These are phyloP conservation scores for Polychytrium aggregatum DNA, from an alignment of 192 early-diverging fungal species.

Conservation along the genomic window DNA sequence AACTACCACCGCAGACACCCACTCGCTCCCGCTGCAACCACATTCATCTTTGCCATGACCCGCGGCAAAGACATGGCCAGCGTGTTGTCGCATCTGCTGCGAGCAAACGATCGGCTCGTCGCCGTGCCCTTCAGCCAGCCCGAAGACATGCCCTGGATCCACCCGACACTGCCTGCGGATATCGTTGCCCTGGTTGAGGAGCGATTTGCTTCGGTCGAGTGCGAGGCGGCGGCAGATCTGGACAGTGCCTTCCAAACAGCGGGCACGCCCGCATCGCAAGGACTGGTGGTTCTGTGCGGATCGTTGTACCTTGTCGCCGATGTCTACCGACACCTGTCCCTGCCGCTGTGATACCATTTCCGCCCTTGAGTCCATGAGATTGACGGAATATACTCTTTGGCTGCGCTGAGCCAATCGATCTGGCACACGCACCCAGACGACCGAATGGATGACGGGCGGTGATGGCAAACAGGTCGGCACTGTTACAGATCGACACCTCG, in stretches of 20 bases:
- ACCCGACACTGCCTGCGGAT: constrained; percentile 32
- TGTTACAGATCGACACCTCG: too few species aligned
- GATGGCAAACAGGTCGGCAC: too few species aligned
- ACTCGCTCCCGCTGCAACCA: constrained; percentile 57
- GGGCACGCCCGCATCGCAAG: constrained; percentile 7
- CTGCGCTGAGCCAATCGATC: too few species aligned
- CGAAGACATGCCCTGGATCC: constrained; percentile 83
- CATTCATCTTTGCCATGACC: constrained; percentile 67
- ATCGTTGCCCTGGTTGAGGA: constrained; percentile 22
- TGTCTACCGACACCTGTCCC: constrained; percentile 20
- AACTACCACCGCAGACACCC: background rate
- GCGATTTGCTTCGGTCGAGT: constrained; percentile 17
- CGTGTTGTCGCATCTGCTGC: constrained; percentile 48
- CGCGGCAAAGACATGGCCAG: constrained; percentile 51
- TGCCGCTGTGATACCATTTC: too few species aligned
- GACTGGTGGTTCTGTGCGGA: constrained; percentile 65
- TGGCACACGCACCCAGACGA: too few species aligned
- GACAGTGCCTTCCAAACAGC: constrained; percentile 8
- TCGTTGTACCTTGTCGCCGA: constrained; percentile 82
- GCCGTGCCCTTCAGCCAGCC: constrained; percentile 63
- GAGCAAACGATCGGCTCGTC: constrained; percentile 48
- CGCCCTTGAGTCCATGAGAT: too few species aligned
- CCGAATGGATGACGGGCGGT: too few species aligned
- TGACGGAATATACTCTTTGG: too few species aligned
- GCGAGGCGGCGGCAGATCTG: constrained; percentile 22